phyloP scores from a whole-genome alignment of 1,284 basidiomycete species.

The Fistulina hepatica region DNA sequence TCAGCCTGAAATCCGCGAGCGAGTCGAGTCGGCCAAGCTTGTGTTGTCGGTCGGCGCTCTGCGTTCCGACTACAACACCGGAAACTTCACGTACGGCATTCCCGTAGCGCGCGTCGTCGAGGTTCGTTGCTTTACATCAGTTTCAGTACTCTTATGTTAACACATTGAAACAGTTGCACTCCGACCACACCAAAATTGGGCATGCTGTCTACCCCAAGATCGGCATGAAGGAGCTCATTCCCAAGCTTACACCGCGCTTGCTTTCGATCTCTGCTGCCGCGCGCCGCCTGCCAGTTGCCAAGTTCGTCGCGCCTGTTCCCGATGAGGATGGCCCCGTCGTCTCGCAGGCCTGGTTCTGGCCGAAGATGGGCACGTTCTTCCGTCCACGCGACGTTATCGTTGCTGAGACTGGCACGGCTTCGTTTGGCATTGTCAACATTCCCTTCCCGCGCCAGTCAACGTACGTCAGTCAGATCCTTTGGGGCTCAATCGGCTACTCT shows the following conservation, averaged over 20 bases:
- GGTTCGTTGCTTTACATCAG: conserved; percentile 26
- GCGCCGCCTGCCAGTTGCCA: conserved; percentile 36
- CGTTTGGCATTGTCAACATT: conserved; percentile 70
- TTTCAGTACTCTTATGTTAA: conserved; percentile 11
- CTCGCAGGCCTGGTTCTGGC: conserved; percentile 82
- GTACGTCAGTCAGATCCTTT: conserved; percentile 70
- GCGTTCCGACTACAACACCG: conserved; percentile 87
- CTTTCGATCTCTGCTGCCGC: conserved; percentile 30
- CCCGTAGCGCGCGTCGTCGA: conserved; percentile 52
- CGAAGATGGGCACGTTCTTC: conserved; percentile 73
- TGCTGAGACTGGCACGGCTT: conserved; percentile 70
- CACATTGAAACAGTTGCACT: conserved; percentile 84
- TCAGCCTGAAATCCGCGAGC: conserved; percentile 59
- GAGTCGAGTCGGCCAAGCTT: conserved; percentile 75
- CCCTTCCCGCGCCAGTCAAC: conserved; percentile 58
- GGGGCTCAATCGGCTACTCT: conserved; percentile 84
- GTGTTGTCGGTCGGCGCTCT: conserved; percentile 76
- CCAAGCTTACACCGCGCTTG: conserved; percentile 52
- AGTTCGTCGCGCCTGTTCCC: conserved; percentile 37
- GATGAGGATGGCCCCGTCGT: conserved; percentile 41
- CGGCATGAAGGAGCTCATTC: conserved; percentile 64
- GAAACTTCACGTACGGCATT: conserved; percentile 69
- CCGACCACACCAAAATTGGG: conserved; percentile 62
- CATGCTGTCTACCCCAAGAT: conserved; percentile 51
- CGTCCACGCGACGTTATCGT: conserved; percentile 67